phyloP scores from a whole-genome alignment of 2,329 filamentous ascomycete genomes.

The Calonectria montana region DNA sequence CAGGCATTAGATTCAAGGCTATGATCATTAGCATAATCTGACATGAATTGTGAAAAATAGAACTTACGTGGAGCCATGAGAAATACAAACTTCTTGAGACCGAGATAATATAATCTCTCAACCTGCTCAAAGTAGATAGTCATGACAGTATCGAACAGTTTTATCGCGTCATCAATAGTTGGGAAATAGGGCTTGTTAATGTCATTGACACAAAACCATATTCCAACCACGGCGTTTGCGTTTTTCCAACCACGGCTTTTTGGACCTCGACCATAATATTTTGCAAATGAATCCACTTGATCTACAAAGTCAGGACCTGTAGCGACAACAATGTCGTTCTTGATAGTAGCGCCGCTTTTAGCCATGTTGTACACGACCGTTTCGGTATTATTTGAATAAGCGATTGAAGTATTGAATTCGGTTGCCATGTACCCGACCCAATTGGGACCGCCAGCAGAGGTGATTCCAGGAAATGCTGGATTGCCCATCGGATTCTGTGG shows the following conservation, averaged over 20 bases:
- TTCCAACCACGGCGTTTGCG: slow-evolving; percentile 54
- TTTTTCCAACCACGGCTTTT: slow-evolving; percentile 54
- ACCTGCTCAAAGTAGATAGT: slow-evolving; percentile 54
- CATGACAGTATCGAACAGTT: slow-evolving; percentile 54
- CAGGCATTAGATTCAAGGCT: neutral
- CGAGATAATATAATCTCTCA: slow-evolving; percentile 60
- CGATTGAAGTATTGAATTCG: slow-evolving; percentile 57
- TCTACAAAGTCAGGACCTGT: slow-evolving; percentile 48
- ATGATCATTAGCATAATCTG: neutral
- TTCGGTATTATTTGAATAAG: neutral
- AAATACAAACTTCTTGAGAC: slow-evolving; percentile 68
- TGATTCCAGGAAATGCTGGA: slow-evolving; percentile 64
- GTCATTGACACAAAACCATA: slow-evolving; percentile 69
- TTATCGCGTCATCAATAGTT: slow-evolving; percentile 37
- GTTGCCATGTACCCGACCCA: slow-evolving; percentile 63
- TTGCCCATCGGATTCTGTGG: slow-evolving; percentile 71
- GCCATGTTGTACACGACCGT: slow-evolving; percentile 64
- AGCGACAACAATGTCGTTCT: slow-evolving; percentile 62
- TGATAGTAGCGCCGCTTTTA: slow-evolving; percentile 64
- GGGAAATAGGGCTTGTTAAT: slow-evolving; percentile 61
- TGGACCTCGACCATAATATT: slow-evolving; percentile 45
- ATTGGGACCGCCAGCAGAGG: slow-evolving; percentile 62
- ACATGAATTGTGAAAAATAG: neutral
- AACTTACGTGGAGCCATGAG: slow-evolving; percentile 64
- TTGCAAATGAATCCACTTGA: slow-evolving; percentile 44